These are phyloP conservation scores for Colletotrichum abscissum DNA, from an alignment of 2,329 filamentous ascomycete genomes.

Conservation along the genomic window DNA sequence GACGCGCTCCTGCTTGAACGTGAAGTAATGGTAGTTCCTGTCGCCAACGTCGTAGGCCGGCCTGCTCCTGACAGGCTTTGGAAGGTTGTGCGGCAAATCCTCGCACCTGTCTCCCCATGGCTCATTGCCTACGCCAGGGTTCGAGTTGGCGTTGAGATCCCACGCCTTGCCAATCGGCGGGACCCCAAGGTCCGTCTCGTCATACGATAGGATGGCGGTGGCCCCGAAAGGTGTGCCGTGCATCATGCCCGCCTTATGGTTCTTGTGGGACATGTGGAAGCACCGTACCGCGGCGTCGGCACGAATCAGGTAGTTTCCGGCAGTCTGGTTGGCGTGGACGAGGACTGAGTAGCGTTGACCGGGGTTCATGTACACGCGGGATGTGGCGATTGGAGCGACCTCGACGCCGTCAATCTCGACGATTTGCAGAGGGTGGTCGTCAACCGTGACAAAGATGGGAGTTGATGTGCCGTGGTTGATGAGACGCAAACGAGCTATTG, in stretches of 20 bases:
- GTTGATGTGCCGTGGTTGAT: slow-evolving; percentile 53
- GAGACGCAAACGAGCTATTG: slow-evolving; percentile 48
- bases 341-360: slow-evolving; percentile 53
- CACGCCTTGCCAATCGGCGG: slow-evolving; percentile 35
- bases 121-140: slow-evolving; percentile 17
- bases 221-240: slow-evolving; percentile 32
- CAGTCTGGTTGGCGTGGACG: slow-evolving; percentile 45
- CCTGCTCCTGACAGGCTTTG: slow-evolving; percentile 34
- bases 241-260: slow-evolving; percentile 12
- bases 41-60: slow-evolving; percentile 37
- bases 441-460: slow-evolving; percentile 52
- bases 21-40: slow-evolving; percentile 33
- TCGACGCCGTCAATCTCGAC: slow-evolving; percentile 55
- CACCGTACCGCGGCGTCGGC: slow-evolving; percentile 39
- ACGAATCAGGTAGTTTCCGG: slow-evolving; percentile 49
- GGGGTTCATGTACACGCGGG: slow-evolving; percentile 51
- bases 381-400: slow-evolving; percentile 45
- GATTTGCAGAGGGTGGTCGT: slow-evolving; percentile 49
- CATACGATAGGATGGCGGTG: slow-evolving; percentile 35
- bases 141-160: slow-evolving; percentile 23
- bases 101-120: slow-evolving; percentile 28
- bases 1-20: slow-evolving; percentile 23
- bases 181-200: slow-evolving; percentile 28
- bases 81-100: slow-evolving; percentile 38
- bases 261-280: slow-evolving; percentile 34